A percentile compares a stretch with the other conserved stretches of the same genome.
Conservation (phyloP, 306 rosid species). For the Ceratonia siliqua region DNA sequence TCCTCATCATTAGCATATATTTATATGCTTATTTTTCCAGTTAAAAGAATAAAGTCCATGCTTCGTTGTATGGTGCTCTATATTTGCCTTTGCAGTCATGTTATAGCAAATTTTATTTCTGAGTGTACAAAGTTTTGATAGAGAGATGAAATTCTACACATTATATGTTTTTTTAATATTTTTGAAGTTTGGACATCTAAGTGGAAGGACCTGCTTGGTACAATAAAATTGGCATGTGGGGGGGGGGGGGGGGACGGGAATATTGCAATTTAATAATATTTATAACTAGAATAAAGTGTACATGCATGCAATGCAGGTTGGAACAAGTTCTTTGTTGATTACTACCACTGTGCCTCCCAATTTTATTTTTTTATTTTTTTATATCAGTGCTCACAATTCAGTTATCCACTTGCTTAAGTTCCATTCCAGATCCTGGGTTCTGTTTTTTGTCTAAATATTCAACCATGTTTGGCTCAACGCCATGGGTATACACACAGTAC, state of each 20-base stretch:
- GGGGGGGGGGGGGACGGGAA: too few relatives aligned
- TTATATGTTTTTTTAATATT: background rate
- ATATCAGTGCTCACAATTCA: background rate
- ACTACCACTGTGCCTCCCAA: background rate
- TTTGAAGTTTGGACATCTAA: background rate
- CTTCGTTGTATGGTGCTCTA: conserved; percentile 7
- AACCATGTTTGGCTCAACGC: too few relatives aligned
- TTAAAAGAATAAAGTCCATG: background rate
- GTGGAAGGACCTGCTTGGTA: background rate
- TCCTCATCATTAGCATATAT: conserved; percentile 20
- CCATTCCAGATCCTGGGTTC: too few relatives aligned
- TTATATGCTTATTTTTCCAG: conserved; percentile 10
- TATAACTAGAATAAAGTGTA: background rate
- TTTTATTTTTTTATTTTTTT: background rate
- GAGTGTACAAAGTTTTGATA: background rate
- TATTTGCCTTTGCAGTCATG: background rate
- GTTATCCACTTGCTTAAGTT: background rate
- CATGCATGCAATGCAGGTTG: background rate
- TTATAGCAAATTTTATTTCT: conserved; percentile 12
- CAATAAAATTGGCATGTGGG: too few relatives aligned
- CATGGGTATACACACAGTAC: too few relatives aligned
- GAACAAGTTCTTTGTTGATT: background rate
- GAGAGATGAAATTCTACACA: background rate
- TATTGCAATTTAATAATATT: background rate
- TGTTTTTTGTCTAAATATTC: too few relatives aligned